Evolutionary conservation across 1,284 basidiomycete species (phyloP).

Genomic region (Takashimella koratensis): DNA sequence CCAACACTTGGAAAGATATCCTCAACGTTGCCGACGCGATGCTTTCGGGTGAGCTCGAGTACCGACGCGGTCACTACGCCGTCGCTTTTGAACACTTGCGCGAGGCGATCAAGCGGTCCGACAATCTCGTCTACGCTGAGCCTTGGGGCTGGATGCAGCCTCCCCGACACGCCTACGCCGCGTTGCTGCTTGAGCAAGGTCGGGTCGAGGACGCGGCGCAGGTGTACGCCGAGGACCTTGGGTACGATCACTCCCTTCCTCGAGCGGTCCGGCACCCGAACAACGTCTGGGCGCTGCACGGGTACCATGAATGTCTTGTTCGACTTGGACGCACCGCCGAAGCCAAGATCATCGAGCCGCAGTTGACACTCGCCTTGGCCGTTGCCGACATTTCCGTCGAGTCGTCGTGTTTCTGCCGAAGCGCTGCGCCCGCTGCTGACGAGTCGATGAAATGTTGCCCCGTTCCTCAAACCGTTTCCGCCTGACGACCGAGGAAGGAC

Average conservation of each 20-base stretch:
- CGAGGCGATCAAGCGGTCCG: conserved; percentile 27
- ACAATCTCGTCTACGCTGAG: conserved; percentile 38
- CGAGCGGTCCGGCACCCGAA: conserved; percentile 41
- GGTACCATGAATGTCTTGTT: conserved; percentile 41
- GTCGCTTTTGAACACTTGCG: conserved; percentile 32
- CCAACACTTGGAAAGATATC: conserved; percentile 31
- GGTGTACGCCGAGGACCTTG: conserved; percentile 39
- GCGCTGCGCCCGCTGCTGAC: background rate
- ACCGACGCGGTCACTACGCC: conserved; percentile 30
- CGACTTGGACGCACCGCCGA: conserved; percentile 27
- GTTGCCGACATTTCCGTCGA: conserved; percentile 36
- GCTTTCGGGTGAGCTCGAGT: conserved; percentile 40
- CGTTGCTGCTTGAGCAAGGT: conserved; percentile 39
- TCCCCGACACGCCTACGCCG: conserved; percentile 42
- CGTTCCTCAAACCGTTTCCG: too few species aligned
- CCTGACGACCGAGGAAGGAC: too few species aligned
- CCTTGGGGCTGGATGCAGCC: conserved; percentile 46
- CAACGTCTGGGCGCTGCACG: conserved; percentile 45
- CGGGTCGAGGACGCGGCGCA: conserved; percentile 29
- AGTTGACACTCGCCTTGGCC: conserved; percentile 32
- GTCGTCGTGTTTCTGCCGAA: conserved; percentile 36
- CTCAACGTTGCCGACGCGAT: conserved; percentile 36
- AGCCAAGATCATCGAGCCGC: conserved; percentile 27
- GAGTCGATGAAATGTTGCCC: background rate
- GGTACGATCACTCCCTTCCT: conserved; percentile 27